Conservation (phyloP, 202 grass and related monocot genomes). For the Digitaria exilis region DNA sequence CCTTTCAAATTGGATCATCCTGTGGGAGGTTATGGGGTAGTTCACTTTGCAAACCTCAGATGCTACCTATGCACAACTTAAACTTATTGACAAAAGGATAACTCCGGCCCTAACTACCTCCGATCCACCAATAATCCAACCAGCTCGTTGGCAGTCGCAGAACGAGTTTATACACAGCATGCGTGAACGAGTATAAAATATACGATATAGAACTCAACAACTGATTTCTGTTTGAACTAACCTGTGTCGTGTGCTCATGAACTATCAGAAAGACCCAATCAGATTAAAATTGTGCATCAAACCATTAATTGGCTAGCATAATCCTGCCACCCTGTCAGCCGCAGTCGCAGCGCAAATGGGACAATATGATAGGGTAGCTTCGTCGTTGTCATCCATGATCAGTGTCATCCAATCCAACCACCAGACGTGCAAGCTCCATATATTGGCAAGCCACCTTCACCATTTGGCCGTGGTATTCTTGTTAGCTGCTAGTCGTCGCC, state of each 20-base stretch:
- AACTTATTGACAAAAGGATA: background rate
- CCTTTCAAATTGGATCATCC: background rate
- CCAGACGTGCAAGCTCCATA: background rate
- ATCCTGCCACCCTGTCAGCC: too few species aligned
- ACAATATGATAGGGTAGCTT: background rate
- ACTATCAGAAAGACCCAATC: background rate
- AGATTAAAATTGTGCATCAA: background rate
- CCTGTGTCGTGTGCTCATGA: background rate
- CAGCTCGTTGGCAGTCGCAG: background rate
- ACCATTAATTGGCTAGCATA: background rate
- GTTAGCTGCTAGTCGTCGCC: background rate
- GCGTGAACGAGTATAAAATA: background rate
- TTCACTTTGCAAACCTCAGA: too few species aligned
- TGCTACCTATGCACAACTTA: background rate
- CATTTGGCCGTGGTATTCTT: background rate
- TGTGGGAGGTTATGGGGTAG: background rate
- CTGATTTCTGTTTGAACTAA: background rate
- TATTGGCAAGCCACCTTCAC: constrained; percentile 3
- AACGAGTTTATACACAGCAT: background rate
- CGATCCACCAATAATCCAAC: background rate
- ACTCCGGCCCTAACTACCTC: background rate
- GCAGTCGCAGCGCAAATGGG: background rate
- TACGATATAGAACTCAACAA: background rate
- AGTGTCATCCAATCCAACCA: background rate
- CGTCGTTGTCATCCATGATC: background rate